These are phyloP conservation scores for Monosporozyma solicola DNA, from an alignment of 805 yeast species.

Conservation along the genomic window DNA sequence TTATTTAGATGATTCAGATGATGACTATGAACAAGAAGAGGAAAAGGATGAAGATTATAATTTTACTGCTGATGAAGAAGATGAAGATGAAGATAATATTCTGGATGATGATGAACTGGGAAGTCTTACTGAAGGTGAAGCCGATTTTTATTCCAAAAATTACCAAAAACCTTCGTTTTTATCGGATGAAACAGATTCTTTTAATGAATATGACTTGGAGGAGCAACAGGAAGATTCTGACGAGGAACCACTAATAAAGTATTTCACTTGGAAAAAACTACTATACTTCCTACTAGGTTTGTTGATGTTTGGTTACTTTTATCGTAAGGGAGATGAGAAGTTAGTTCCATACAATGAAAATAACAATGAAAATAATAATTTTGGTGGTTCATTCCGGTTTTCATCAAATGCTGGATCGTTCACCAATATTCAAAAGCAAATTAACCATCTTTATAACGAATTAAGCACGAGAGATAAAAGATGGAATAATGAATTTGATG, in stretches of 20 bases:
- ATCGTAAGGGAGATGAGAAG: neutral
- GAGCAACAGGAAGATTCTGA: conserved; percentile 8
- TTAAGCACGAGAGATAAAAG: conserved; percentile 17
- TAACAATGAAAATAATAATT: neutral
- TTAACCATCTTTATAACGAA: conserved; percentile 24
- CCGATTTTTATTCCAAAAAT: conserved; percentile 4
- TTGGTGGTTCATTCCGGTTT: neutral
- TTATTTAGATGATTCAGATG: conserved; percentile 5
- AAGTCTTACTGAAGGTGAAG: conserved; percentile 11
- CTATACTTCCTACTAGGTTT: neutral
- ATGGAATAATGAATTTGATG: conserved; percentile 22
- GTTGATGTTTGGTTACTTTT: neutral
- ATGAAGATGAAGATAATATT: neutral
- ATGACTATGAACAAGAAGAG: conserved; percentile 6
- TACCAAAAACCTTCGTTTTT: neutral
- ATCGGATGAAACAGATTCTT: neutral
- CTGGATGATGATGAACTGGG: conserved; percentile 1
- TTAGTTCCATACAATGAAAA: neutral
- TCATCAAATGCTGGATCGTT: conserved; percentile 4
- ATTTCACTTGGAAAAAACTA: neutral
- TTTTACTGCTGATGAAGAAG: conserved; percentile 9
- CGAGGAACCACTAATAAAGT: neutral
- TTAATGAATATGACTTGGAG: conserved; percentile 11
- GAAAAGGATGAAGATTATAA: conserved; percentile 13
- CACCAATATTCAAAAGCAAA: conserved; percentile 18